phyloP scores from a whole-genome alignment of 2,329 filamentous ascomycete species.

The Alternaria triticina region DNA sequence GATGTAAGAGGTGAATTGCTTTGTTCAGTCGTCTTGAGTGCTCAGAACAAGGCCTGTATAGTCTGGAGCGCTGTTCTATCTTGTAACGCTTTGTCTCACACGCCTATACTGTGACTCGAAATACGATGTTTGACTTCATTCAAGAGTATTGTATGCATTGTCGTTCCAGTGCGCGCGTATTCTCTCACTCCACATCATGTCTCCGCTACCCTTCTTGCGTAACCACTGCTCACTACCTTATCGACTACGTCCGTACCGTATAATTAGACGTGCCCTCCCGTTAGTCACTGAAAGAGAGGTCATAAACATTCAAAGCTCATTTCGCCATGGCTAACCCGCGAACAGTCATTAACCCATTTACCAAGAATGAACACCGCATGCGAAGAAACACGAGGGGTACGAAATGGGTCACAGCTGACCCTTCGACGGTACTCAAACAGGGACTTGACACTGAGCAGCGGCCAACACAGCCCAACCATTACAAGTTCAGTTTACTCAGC shows the following conservation, averaged over 20 bases:
- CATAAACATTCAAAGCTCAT: not conserved
- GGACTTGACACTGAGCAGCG: not conserved
- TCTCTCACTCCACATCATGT: not conserved
- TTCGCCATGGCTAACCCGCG: constrained; percentile 1
- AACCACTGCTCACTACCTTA: not conserved
- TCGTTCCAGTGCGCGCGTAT: not conserved
- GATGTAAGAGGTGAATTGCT: not conserved
- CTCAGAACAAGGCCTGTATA: not conserved
- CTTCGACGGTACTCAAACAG: not conserved
- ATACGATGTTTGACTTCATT: not conserved
- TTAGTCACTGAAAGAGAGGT: not conserved
- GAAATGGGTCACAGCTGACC: constrained; percentile 2
- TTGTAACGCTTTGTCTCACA: constrained; percentile 4
- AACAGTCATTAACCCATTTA: constrained; percentile 10
- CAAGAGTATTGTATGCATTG: not conserved
- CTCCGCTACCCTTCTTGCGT: not conserved
- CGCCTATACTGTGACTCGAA: not conserved
- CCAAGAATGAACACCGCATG: constrained; percentile 7
- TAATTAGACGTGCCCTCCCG: not conserved
- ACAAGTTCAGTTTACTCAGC: not conserved
- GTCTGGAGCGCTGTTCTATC: not conserved
- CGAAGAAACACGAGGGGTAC: constrained; percentile 6
- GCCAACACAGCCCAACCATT: not conserved
- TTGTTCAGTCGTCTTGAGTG: not conserved
- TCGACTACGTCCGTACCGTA: not conserved